Evolutionary conservation across 345 rosid genomes (phyloP), one percentile per base, ranked within the genome.

Genomic region (Brassica carinata): DNA sequence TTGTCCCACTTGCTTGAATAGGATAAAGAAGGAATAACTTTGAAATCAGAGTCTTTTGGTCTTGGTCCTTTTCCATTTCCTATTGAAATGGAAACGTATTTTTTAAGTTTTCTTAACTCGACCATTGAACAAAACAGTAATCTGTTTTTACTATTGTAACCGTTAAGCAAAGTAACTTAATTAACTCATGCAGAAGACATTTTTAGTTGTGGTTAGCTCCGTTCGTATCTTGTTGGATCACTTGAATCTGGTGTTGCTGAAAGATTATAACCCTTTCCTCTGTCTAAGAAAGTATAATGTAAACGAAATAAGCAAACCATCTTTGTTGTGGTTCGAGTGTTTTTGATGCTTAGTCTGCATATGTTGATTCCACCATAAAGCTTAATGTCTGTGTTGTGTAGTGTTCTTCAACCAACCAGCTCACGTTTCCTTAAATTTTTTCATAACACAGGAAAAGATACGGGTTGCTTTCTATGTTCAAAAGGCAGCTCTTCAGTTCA

Each of bases 401-500:
- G 73, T 76, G 17, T 45, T 72, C 7, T 36, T 51, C 71, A 68
- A 69, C 69, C 71, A 70, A 69, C 69, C 31, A 75, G 65, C 82
- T 86, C 72, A 73, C 48, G 17, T 66, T 72, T 75, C 51, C 57
- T 8, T 62, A 26, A 26, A 23, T 23, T 51, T 64, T 51, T 57
- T 26, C 14, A 61, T 75, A 53, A 82, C 58, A 43, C 91, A 96
- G 99, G 99, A 96, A 83, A 90, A 91, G 83, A 90, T 96, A 76
- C 89, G 97, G 62, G 93, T 93, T 59, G 99, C 94, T 11, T 89
- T 96, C 80, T 89, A 85, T 83, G 98, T 96, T 81, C 93, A 89
- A 82, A 90, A 90, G 85, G 98, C 99, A 57, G 98, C 99, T 79
- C 82, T 92, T 75, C 90, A 86, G 76, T 96, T 93, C 80, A 85